phyloP scores from a whole-genome alignment of 2,329 filamentous ascomycete species.

The Thielaviopsis euricoi region DNA sequence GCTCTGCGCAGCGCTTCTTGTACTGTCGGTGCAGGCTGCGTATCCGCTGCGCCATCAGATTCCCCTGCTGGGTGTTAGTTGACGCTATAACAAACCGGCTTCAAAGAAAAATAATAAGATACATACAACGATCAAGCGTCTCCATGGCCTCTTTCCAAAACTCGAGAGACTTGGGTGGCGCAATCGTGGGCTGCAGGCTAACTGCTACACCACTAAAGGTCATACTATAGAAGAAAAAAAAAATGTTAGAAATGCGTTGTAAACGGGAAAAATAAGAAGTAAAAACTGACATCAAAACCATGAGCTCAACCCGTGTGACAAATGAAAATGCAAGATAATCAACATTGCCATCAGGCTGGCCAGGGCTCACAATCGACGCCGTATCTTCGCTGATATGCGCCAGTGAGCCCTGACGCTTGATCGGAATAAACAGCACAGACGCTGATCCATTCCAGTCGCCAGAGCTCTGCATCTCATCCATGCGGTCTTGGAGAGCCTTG shows the following conservation, averaged over 20 bases:
- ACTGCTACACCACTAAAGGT: constrained; percentile 36
- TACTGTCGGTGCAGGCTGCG: constrained; percentile 18
- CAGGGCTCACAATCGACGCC: constrained; percentile 33
- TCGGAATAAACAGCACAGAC: constrained; percentile 36
- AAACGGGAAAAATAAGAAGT: no score
- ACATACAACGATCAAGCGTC: constrained; percentile 31
- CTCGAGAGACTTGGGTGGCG: constrained; percentile 21
- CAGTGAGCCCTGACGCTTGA: constrained; percentile 24
- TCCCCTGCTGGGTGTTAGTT: constrained; percentile 12
- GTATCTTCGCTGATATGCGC: constrained; percentile 41
- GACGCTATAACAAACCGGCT: neutral
- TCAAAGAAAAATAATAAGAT: constrained; percentile 12
- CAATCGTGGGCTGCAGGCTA: constrained; percentile 22
- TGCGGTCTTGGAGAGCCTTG: constrained; percentile 39
- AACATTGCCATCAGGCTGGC: constrained; percentile 25
- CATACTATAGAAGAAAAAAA: no score
- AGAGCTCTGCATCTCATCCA: constrained; percentile 37
- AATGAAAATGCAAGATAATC: constrained; percentile 45
- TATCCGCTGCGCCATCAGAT: constrained; percentile 8
- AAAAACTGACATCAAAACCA: constrained; percentile 34
- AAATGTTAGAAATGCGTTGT: neutral
- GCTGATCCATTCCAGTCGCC: constrained; percentile 29
- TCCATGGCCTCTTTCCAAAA: constrained; percentile 28
- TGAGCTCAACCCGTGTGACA: constrained; percentile 42
- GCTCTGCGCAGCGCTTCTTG: constrained; percentile 40